These are phyloP conservation scores for Camelina neglecta DNA, from an alignment of 345 rosid genomes.

Conservation along the genomic window DNA sequence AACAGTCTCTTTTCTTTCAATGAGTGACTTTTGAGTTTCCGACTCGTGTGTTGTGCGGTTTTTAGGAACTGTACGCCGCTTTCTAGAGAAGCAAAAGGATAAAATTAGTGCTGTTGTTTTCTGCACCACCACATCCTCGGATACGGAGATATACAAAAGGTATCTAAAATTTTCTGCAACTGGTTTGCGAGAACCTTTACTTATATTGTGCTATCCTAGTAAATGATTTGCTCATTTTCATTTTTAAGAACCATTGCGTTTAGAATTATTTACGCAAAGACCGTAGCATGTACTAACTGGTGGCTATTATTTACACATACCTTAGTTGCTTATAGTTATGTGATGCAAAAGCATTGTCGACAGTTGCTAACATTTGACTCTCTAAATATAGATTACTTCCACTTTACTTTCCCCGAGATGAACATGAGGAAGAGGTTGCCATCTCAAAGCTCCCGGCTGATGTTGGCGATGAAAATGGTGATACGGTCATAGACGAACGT, in stretches of 20 bases:
- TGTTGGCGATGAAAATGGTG: constrained; percentile 99
- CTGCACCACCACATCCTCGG: constrained; percentile 78
- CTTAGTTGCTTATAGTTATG: constrained; percentile 16
- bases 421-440: constrained; percentile 89
- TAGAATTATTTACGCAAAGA: constrained; percentile 1
- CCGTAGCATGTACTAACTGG: constrained; percentile 16
- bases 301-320: background rate
- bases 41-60: constrained; percentile 32
- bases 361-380: constrained; percentile 30
- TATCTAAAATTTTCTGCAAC: constrained; percentile 35
- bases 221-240: constrained; percentile 4
- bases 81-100: constrained; percentile 92
- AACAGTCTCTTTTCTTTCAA: constrained; percentile 13
- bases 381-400: constrained; percentile 78
- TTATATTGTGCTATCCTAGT: constrained; percentile 2
- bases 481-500: constrained; percentile 92
- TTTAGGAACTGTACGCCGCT: constrained; percentile 91
- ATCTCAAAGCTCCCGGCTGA: constrained; percentile 94
- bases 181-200: constrained; percentile 16
- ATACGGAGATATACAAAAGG: constrained; percentile 98
- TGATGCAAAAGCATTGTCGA: constrained; percentile 15
- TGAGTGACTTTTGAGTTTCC: constrained; percentile 12
- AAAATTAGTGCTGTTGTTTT: constrained; percentile 86
- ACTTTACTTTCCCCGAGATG: constrained; percentile 95
- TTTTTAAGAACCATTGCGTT: constrained; percentile 16